These are phyloP conservation scores for Nicotiana tabacum DNA, from an alignment of 257 asterid species.

Conservation along the genomic window DNA sequence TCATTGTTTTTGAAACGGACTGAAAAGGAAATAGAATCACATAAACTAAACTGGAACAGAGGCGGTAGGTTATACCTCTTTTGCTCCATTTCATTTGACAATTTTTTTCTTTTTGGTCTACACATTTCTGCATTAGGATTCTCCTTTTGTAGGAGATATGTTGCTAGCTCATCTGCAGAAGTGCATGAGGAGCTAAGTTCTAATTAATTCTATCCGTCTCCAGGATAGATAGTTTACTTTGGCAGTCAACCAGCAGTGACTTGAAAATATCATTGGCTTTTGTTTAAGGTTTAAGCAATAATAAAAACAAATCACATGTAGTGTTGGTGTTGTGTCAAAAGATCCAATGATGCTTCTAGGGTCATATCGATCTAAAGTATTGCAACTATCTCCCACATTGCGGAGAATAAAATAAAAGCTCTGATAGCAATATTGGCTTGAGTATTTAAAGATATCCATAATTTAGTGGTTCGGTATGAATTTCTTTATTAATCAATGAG, in stretches of 20 bases:
- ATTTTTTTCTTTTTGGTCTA: neutral
- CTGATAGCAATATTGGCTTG: neutral
- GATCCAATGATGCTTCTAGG: neutral
- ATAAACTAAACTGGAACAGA: too few species aligned
- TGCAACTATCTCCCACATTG: neutral
- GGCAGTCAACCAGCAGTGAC: neutral
- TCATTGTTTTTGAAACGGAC: too few species aligned
- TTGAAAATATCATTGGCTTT: neutral
- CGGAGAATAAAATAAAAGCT: neutral
- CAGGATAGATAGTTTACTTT: neutral
- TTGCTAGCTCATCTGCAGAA: neutral
- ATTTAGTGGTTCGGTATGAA: neutral
- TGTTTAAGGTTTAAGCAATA: neutral
- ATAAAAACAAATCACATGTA: neutral
- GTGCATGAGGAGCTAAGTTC: neutral
- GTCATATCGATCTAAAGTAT: neutral
- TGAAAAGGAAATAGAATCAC: too few species aligned
- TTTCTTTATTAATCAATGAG: neutral
- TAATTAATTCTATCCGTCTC: neutral
- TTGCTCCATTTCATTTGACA: neutral
- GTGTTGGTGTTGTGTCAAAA: neutral
- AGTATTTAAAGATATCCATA: neutral
- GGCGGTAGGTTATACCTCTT: neutral
- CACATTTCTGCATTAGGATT: neutral
- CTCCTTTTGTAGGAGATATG: neutral